Base-by-base conservation (phyloP, 208 protist species). In the Herpetomonas samuelpessoai region DNA sequence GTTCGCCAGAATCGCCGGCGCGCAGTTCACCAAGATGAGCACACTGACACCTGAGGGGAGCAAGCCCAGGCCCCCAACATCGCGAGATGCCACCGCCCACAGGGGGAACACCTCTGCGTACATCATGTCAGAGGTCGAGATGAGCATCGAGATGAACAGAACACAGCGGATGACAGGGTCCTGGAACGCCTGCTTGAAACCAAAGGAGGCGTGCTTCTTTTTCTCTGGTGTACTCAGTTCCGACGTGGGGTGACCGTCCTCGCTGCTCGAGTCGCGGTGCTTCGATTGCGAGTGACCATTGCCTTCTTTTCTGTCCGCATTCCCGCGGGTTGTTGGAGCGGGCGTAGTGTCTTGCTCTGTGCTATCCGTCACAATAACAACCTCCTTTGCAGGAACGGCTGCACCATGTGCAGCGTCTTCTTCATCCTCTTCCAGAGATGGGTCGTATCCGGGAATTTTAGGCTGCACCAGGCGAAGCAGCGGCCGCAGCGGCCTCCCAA, bases 91-190 rank as follows among this genome's bases (percentile, higher is more conserved):
- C 12, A 83, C 77, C 0, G 66, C 41, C 82, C 85, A 92, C 25
- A 92, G 66, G 16, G 85, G 81, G 26, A 92, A 75, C 6, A 72
- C 71, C 57, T 85, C 66, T 1, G 68, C 60, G 51, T 79, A 88
- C 28, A 68, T 62, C 74, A 91, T 85, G 57, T 93, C 86, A 0
- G 78, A 71, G 10, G 41, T 65, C 2, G 56, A 73, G 28, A 93
- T 70, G 30, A 93, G 63, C 81, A 88, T 87, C 38, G 79, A 88
- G 19, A 88, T 72, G 35, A 88, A 66, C 16, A 71, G 74, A 25
- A 88, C 67, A 31, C 72, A 65, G 21, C 86, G 73, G 35, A 82
- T 76, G 27, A 72, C 57, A 1, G 64, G 57, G 28, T 70, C 58
- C 19, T 26, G 6, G 39, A 93, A 74, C 2, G 86, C 78, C 28